Evolutionary conservation across 129 eudicot species (phyloP), one percentile per base, ranked within the genome.

Genomic region (Pittosporum tobira): DNA sequence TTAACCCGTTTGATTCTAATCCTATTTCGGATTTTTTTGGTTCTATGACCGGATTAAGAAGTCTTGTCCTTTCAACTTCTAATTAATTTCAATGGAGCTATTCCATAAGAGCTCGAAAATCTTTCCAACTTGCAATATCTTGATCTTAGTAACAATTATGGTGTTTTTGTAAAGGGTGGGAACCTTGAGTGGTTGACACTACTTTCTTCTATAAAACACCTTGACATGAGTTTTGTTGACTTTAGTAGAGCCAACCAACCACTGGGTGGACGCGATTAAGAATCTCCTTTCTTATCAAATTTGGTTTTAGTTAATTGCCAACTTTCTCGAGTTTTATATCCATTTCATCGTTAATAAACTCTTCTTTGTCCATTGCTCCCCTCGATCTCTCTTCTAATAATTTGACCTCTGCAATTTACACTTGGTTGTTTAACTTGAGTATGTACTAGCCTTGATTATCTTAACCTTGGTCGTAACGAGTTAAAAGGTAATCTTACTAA

Each of bases 401-500:
- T 7, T 15, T 59, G 6, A 13, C 37, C 28, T 22, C 42, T 5
- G 47, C 59, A 6, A 58, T 67, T 21, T 58, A 24, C 30, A 6
- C 23, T 11, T 67, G 72, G 72, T 27, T 67, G 54, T 47, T 67
- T 40, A 58, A 58, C 36, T 47, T 47, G 21, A 58, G 18, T 28
- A n/a, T n/a, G n/a, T n/a, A 40, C 24, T 27, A 23, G 30, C 30
- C 57, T 67, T 31, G 19, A 1, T 12, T 3, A 43, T 51, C 75
- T 70, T 30, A 9, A 52, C 30, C 68, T 70, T 38, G 7, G 52
- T 12, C 3, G 3, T 13, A 68, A 59, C 15, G 30, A 16, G 7
- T 24, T 62, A 13, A n/a, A 46, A 38, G 57, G 56, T 23, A 27
- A 13, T 10, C 38, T 65, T 52, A 61, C 62, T 1, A 13, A n/a